A percentile compares a stretch with the other conserved stretches of the same genome.
Conservation (phyloP, 352 stramenopile genomes). For the Bremia lactucae region DNA sequence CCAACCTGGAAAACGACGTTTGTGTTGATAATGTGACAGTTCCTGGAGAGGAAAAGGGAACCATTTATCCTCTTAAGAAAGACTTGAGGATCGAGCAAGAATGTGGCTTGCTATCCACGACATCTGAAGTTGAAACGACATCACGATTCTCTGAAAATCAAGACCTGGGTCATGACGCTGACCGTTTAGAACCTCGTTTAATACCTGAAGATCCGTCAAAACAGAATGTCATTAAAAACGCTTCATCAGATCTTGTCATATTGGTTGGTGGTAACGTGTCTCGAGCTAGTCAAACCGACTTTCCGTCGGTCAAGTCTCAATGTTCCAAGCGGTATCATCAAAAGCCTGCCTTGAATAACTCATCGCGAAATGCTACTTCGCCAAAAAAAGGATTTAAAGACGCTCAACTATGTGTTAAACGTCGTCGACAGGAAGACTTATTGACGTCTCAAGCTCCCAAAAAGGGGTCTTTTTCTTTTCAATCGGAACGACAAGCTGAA, state of each 20-base stretch:
- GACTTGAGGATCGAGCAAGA: too few relatives aligned
- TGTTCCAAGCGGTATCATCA: constrained; percentile 10
- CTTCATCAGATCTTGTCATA: constrained; percentile 11
- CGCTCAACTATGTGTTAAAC: background rate
- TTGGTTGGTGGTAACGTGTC: constrained; percentile 2
- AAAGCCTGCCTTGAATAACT: background rate
- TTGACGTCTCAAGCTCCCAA: background rate
- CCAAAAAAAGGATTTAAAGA: too few relatives aligned
- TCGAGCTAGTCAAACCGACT: background rate
- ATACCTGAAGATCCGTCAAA: constrained; percentile 1
- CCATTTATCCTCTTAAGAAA: too few relatives aligned
- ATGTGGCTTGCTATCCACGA: too few relatives aligned
- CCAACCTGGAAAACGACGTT: too few relatives aligned
- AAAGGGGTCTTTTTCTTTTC: constrained; percentile 10
- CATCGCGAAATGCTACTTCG: background rate
- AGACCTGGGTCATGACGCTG: background rate
- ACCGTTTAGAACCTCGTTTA: constrained; percentile 1
- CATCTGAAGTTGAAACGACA: too few relatives aligned
- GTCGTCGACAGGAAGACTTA: constrained; percentile 7
- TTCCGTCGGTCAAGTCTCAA: constrained; percentile 2
- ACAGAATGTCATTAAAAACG: constrained; percentile 3
- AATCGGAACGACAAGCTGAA: constrained; percentile 8
- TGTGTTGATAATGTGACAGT: too few relatives aligned
- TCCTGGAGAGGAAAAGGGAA: too few relatives aligned
- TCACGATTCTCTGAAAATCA: too few relatives aligned